Evolutionary conservation across 108 stramenopile genomes (phyloP).

Genomic region (Ochromonas danica): DNA sequence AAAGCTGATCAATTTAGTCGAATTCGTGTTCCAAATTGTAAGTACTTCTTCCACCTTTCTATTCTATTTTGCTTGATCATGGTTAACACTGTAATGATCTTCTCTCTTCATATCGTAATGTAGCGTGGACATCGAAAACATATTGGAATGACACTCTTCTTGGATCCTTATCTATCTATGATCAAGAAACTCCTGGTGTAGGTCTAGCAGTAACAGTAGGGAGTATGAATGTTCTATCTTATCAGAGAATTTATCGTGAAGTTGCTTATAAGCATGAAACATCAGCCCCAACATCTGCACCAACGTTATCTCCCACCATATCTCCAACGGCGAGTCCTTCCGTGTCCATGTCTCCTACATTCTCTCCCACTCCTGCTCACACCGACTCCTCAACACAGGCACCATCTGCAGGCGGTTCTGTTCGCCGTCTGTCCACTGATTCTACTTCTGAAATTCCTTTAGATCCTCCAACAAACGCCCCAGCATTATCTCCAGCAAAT

Average conservation of each 20-base stretch:
- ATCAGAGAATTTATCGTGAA: slow-evolving; percentile 8
- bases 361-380: background rate
- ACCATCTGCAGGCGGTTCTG: background rate
- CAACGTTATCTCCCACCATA: background rate
- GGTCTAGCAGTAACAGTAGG: background rate
- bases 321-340: background rate
- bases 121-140: slow-evolving; percentile 2
- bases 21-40: slow-evolving; percentile 18
- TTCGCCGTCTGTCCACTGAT: background rate
- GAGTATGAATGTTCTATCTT: slow-evolving; percentile 17
- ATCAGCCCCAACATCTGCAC: background rate
- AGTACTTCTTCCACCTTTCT: background rate
- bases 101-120: background rate
- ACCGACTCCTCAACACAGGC: background rate
- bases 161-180: background rate
- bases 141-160: slow-evolving; percentile 10
- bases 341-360: background rate
- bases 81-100: background rate
- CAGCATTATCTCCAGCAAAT: background rate
- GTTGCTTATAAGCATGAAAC: background rate
- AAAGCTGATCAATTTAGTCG: slow-evolving; percentile 5
- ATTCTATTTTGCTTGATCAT: background rate
- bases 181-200: background rate
- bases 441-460: background rate
- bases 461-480: background rate